These are phyloP conservation scores for Hibiscus syriacus DNA, from an alignment of 345 rosid species.

Conservation along the genomic window DNA sequence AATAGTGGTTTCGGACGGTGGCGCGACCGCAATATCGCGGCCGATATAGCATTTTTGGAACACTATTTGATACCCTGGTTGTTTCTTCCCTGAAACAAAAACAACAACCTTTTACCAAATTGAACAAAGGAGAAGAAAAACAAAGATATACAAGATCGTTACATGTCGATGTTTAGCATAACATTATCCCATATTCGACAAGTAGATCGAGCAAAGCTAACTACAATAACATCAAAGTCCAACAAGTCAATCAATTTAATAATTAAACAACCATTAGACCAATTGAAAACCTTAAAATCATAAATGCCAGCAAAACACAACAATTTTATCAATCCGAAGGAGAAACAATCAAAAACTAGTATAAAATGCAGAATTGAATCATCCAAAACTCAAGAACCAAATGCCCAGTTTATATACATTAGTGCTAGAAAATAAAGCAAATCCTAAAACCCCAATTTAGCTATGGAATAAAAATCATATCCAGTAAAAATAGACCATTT, in stretches of 20 bases:
- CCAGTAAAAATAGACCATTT: neutral
- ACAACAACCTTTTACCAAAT: conserved; percentile 1
- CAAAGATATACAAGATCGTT: neutral
- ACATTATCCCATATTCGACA: neutral
- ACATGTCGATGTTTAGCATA: neutral
- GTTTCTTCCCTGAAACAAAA: conserved; percentile 42
- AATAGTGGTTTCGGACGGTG: no score
- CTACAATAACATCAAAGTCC: neutral
- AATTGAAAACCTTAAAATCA: neutral
- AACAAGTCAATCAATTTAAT: neutral
- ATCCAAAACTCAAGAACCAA: neutral
- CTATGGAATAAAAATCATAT: neutral
- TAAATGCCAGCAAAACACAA: neutral
- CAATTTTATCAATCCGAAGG: neutral
- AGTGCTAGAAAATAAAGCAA: neutral
- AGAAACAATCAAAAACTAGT: neutral
- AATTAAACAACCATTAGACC: neutral
- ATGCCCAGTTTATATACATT: neutral
- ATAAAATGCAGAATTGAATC: neutral
- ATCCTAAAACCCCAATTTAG: neutral
- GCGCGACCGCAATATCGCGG: no score
- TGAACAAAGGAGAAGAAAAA: neutral
- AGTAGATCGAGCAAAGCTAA: neutral
- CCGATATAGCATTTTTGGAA: no score
- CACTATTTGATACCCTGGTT: no score